These are phyloP conservation scores for Amanita muscaria DNA, from an alignment of 768 basidiomycete species.

Conservation along the genomic window DNA sequence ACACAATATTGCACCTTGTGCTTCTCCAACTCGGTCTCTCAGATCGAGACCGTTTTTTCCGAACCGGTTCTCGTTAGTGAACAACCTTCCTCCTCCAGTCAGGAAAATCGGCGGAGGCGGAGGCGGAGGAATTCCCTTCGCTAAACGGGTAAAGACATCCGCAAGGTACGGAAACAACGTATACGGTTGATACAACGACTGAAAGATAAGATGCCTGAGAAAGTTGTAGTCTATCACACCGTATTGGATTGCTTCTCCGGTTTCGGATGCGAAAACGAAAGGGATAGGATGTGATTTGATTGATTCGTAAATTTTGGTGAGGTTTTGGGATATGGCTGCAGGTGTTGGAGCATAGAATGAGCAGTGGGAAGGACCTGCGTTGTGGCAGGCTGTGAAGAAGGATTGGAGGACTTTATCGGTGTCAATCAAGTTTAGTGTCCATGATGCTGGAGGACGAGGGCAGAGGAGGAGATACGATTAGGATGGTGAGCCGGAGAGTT, in stretches of 20 bases:
- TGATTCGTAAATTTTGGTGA: constrained; percentile 24
- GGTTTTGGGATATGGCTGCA: constrained; percentile 23
- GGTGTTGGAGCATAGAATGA: constrained; percentile 31
- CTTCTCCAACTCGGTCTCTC: constrained; percentile 7
- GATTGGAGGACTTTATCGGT: constrained; percentile 26
- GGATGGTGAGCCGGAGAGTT: no score
- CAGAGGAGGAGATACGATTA: background rate
- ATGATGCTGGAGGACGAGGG: constrained; percentile 18
- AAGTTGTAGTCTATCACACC: constrained; percentile 29
- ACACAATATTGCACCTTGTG: constrained; percentile 13
- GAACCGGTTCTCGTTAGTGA: background rate
- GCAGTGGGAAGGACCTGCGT: constrained; percentile 28
- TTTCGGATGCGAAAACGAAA: constrained; percentile 17
- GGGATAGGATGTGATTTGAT: constrained; percentile 22
- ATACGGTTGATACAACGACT: constrained; percentile 28
- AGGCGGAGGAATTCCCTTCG: constrained; percentile 21
- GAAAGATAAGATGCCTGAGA: constrained; percentile 23
- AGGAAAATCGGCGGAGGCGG: no score
- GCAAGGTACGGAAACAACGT: constrained; percentile 25
- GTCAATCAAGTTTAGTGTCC: constrained; percentile 28
- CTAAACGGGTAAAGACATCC: constrained; percentile 25
- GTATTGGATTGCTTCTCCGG: constrained; percentile 18
- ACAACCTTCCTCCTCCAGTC: background rate
- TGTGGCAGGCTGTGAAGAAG: constrained; percentile 29
- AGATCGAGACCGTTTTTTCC: background rate